Evolutionary conservation across 83 land plant species (phyloP).

Genomic region (Picea mariana): DNA sequence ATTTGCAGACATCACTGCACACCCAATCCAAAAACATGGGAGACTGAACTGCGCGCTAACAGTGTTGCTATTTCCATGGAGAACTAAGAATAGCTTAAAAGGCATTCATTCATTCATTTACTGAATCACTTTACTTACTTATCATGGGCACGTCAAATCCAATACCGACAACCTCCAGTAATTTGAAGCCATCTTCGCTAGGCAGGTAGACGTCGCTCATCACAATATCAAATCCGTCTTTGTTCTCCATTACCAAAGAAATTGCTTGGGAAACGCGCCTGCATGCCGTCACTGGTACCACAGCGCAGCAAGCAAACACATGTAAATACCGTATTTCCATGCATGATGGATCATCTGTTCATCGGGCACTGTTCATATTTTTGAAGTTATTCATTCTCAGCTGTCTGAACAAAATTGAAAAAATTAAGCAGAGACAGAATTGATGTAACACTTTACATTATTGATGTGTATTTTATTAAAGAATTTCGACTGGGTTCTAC

Average conservation of each 20-base stretch:
- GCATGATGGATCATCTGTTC: too few species aligned
- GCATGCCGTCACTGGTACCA: conserved; percentile 71
- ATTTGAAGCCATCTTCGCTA: conserved; percentile 79
- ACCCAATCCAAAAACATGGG: not conserved
- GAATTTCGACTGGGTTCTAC: too few species aligned
- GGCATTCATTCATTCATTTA: not conserved
- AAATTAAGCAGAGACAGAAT: too few species aligned
- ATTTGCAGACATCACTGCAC: conserved; percentile 84
- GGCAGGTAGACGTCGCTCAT: conserved; percentile 88
- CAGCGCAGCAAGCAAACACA: not conserved
- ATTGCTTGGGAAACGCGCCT: conserved; percentile 59
- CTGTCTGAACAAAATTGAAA: too few species aligned
- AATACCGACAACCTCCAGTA: conserved; percentile 71
- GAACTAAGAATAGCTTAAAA: not conserved
- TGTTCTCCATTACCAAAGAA: conserved; percentile 54
- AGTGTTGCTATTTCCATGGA: not conserved
- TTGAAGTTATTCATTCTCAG: too few species aligned
- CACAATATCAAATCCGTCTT: conserved; percentile 68
- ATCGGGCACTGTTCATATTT: too few species aligned
- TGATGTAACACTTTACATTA: too few species aligned
- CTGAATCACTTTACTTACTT: conserved; percentile 35
- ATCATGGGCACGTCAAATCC: conserved; percentile 78
- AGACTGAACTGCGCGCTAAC: not conserved
- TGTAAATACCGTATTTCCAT: not conserved
- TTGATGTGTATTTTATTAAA: too few species aligned